phyloP scores from a whole-genome alignment of 139 green algal genomes.

The Tetraselmis chui region DNA sequence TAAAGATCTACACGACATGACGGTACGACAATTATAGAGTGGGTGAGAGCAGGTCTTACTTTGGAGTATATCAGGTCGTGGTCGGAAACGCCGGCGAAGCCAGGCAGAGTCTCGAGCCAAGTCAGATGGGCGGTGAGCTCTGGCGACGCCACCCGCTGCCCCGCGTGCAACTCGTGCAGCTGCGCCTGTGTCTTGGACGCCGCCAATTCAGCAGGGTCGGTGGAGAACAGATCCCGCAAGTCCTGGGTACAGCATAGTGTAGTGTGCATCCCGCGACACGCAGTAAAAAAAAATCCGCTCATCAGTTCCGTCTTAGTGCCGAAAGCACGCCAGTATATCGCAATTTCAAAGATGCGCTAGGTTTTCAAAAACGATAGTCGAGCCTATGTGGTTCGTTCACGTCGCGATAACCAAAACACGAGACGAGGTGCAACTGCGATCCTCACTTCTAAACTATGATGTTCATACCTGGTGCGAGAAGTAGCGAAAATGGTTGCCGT shows the following conservation, averaged over 20 bases:
- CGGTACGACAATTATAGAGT: too few relatives aligned
- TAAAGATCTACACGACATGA: too few relatives aligned
- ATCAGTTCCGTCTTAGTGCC: neutral
- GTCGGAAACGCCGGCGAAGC: slow-evolving; percentile 62
- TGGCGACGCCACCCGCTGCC: slow-evolving; percentile 32
- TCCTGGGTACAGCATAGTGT: slow-evolving; percentile 37
- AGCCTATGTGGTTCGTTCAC: neutral
- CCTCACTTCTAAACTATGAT: neutral
- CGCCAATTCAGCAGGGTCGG: slow-evolving; percentile 43
- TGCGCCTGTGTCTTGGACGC: slow-evolving; percentile 53
- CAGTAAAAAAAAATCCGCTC: neutral
- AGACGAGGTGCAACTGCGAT: neutral
- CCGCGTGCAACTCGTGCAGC: slow-evolving; percentile 56
- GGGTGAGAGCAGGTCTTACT: too few relatives aligned
- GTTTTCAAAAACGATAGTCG: neutral
- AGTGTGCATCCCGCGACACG: too few relatives aligned
- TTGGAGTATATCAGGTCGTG: slow-evolving; percentile 74
- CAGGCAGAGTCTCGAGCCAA: slow-evolving; percentile 26
- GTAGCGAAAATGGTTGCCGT: slow-evolving; percentile 65
- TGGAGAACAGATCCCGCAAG: slow-evolving; percentile 69
- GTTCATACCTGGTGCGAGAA: slow-evolving; percentile 47
- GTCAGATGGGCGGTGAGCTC: slow-evolving; percentile 43
- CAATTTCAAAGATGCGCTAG: slow-evolving; percentile 19
- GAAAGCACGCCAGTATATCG: neutral
- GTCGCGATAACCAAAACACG: neutral